Evolutionary conservation across 2,329 filamentous ascomycete genomes (phyloP).

Genomic region (Talaromyces sp.): DNA sequence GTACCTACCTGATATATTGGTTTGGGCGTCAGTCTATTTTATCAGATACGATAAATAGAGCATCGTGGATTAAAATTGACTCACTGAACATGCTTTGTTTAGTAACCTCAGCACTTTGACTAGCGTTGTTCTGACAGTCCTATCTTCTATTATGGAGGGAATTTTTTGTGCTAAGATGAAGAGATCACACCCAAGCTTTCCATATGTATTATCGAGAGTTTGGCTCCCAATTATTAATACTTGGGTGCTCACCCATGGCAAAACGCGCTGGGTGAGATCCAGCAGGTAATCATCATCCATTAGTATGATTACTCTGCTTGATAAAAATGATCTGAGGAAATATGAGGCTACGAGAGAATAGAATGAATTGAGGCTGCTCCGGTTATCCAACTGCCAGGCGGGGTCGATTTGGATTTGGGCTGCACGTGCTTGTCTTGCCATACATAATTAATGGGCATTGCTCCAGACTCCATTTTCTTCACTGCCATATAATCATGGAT

Average conservation of each 20-base stretch:
- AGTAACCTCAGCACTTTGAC: neutral
- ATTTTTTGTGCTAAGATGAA: slow-evolving; percentile 7
- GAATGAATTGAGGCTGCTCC: neutral
- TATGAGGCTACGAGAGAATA: neutral
- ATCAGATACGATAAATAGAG: too few relatives aligned
- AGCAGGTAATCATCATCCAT: neutral
- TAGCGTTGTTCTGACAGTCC: neutral
- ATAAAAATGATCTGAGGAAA: too few relatives aligned
- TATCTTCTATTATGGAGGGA: neutral
- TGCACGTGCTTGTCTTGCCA: neutral
- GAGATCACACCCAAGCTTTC: neutral
- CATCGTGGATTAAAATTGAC: neutral
- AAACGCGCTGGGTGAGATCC: neutral
- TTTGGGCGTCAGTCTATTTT: too few relatives aligned
- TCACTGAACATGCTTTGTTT: slow-evolving; percentile 11
- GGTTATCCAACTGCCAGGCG: neutral
- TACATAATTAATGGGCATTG: neutral
- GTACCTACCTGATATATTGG: neutral
- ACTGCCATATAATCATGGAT: neutral
- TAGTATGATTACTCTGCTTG: neutral
- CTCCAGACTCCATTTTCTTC: too few relatives aligned
- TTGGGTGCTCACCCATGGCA: slow-evolving; percentile 9
- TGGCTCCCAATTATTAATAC: neutral
- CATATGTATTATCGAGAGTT: slow-evolving; percentile 2
- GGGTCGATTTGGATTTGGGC: neutral